Evolutionary conservation across 2,329 filamentous ascomycete species (phyloP), one percentile per base, ranked within the genome.

Genomic region (Trichocomaceae sp.): DNA sequence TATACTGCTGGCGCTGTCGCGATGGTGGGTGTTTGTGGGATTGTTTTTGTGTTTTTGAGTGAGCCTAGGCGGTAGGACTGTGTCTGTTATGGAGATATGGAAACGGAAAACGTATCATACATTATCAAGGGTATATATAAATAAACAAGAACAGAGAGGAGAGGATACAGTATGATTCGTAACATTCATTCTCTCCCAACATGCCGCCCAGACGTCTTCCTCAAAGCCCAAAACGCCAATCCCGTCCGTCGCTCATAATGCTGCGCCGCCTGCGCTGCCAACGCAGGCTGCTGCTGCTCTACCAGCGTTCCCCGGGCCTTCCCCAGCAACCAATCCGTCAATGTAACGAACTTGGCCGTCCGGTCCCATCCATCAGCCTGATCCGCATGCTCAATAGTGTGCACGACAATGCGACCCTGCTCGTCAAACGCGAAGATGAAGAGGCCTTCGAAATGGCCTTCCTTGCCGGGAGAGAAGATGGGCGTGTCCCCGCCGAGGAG

Each of bases 361-460:
- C 83, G 83, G 64, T 96, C 91, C 83, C 87, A 95, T 57, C 89
- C 83, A 39, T 86, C 83, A 15, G 86, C 85, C 64, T 93, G 86
- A 64, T 96, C 87, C 1, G 88, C 87, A 72, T 95, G 88, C 73
- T 99, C 93, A 64, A 99, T 97, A 0, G 89, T 95, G 70, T 97
- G 93, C 62, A 83, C 90, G 47, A 87, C 73, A 35, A 99, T 83
- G 59, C 90, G 80, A 1, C 93, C 93, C 63, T 95, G 82, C 47
- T 83, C 79, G 66, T 97, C 93, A 68, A 99, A 99, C 61, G 95
- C 89, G 69, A 99, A 99, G 57, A 96, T 86, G 72, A 97, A 99
- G 10, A 97, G 72, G 0, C 93, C 93, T 1, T 85, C 88, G 63
- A 97, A 97, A 65, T 91, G 87, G 64, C 88, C 86, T 58, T 82